Evolutionary conservation across 2,329 filamentous ascomycete species (phyloP).

Genomic region (Bertia moriformis): DNA sequence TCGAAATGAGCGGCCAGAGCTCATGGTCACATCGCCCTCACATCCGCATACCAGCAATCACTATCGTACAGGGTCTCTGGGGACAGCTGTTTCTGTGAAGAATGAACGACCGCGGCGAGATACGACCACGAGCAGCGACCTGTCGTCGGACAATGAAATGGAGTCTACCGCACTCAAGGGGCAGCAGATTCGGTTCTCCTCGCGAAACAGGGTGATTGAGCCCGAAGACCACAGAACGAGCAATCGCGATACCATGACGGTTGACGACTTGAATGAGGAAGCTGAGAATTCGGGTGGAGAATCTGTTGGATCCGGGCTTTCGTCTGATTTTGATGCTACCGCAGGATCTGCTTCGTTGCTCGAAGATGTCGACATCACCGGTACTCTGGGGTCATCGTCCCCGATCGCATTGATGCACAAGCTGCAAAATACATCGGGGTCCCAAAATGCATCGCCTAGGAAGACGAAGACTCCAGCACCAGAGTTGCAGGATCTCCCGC

Average conservation of each 20-base stretch:
- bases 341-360: conserved; percentile 40
- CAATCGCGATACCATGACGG: conserved; percentile 12
- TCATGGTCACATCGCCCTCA: conserved; percentile 40
- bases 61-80: conserved; percentile 35
- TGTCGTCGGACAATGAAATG: conserved; percentile 51
- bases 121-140: conserved; percentile 50
- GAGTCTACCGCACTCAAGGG: too few relatives aligned
- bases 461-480: conserved; percentile 27
- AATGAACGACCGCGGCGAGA: conserved; percentile 40
- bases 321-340: conserved; percentile 36
- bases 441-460: conserved; percentile 32
- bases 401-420: background rate
- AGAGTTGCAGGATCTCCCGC: conserved; percentile 40
- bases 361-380: conserved; percentile 21
- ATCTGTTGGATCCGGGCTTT: conserved; percentile 29
- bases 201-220: too few relatives aligned
- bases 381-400: background rate
- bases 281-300: conserved; percentile 29
- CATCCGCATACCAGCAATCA: conserved; percentile 26
- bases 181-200: too few relatives aligned
- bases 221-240: conserved; percentile 3
- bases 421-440: conserved; percentile 31
- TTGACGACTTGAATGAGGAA: conserved; percentile 17
- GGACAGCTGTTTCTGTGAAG: conserved; percentile 35
- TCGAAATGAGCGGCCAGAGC: background rate